phyloP scores from a whole-genome alignment of 2,329 filamentous ascomycete genomes.

The Canariomyces notabilis region DNA sequence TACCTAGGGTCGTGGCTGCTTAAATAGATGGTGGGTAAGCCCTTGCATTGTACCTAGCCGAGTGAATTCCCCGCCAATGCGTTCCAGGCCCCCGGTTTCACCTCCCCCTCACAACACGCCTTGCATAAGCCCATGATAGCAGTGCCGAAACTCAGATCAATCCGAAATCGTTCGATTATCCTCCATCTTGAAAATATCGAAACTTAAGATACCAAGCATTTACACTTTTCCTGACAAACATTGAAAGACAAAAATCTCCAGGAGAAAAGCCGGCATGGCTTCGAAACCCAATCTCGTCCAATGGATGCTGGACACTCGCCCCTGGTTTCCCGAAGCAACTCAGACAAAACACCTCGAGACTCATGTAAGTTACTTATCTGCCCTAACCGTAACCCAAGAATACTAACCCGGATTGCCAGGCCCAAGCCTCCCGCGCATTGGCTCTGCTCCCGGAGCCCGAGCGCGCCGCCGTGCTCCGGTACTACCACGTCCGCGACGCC shows the following conservation, averaged over 20 bases:
- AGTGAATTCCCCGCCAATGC: conserved; percentile 5
- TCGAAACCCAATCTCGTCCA: conserved; percentile 43
- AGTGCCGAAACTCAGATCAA: not conserved
- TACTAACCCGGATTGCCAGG: not conserved
- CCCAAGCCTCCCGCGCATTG: conserved; percentile 50
- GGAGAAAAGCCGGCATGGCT: conserved; percentile 9
- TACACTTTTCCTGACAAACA: too few species aligned
- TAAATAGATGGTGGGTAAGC: not conserved
- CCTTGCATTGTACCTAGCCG: not conserved
- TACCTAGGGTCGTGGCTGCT: not conserved
- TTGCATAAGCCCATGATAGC: not conserved
- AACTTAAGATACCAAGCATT: too few species aligned
- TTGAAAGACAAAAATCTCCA: not conserved
- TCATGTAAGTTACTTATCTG: conserved; percentile 34
- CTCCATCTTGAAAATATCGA: not conserved
- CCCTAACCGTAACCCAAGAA: conserved; percentile 3
- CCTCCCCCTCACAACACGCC: not conserved
- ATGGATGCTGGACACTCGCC: conserved; percentile 58
- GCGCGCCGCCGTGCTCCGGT: conserved; percentile 52
- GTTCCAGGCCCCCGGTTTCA: conserved; percentile 1
- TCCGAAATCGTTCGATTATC: conserved; percentile 10
- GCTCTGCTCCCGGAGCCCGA: conserved; percentile 51
- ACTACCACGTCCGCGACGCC: conserved; percentile 65
- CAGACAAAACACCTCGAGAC: conserved; percentile 45
- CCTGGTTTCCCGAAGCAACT: conserved; percentile 49